These are phyloP conservation scores for Debaryomyces coudertii DNA, from an alignment of 1,139 yeast species.

Conservation along the genomic window DNA sequence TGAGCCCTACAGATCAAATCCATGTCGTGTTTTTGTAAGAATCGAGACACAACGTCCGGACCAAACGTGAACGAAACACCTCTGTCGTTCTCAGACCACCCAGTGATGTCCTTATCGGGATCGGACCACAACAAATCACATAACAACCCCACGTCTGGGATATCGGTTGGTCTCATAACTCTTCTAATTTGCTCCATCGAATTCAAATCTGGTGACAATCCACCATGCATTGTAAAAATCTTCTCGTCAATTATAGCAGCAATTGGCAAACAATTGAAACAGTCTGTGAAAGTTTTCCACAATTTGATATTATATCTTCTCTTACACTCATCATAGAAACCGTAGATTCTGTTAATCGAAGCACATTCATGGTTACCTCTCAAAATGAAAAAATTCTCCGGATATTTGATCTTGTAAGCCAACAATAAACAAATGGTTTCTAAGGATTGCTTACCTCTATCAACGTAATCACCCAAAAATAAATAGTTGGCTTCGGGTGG, in stretches of 20 bases:
- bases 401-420: slow-evolving; percentile 96
- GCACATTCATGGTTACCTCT: slow-evolving; percentile 99
- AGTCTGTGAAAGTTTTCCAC: slow-evolving; percentile 98
- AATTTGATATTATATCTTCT: slow-evolving; percentile 95
- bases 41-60: slow-evolving; percentile 93
- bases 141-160: slow-evolving; percentile 93
- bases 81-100: slow-evolving; percentile 98
- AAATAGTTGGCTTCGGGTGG: slow-evolving; percentile 98
- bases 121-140: slow-evolving; percentile 98
- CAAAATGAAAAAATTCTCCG: slow-evolving; percentile 91
- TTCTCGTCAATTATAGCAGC: slow-evolving; percentile 98
- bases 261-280: slow-evolving; percentile 96
- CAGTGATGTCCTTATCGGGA: slow-evolving; percentile 96
- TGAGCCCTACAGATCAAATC: slow-evolving; percentile 97
- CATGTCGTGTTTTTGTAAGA: slow-evolving; percentile 94
- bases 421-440: slow-evolving; percentile 91
- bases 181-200: slow-evolving; percentile 98
- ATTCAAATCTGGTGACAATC: slow-evolving; percentile 93
- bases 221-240: slow-evolving; percentile 99
- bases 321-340: slow-evolving; percentile 96
- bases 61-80: slow-evolving; percentile 98
- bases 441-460: slow-evolving; percentile 95
- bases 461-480: slow-evolving; percentile 95
- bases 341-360: slow-evolving; percentile 93
- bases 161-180: slow-evolving; percentile 98